Evolutionary conservation across 768 basidiomycete genomes (phyloP), one percentile per base, ranked within the genome.

Genomic region (Megacollybia marginata): DNA sequence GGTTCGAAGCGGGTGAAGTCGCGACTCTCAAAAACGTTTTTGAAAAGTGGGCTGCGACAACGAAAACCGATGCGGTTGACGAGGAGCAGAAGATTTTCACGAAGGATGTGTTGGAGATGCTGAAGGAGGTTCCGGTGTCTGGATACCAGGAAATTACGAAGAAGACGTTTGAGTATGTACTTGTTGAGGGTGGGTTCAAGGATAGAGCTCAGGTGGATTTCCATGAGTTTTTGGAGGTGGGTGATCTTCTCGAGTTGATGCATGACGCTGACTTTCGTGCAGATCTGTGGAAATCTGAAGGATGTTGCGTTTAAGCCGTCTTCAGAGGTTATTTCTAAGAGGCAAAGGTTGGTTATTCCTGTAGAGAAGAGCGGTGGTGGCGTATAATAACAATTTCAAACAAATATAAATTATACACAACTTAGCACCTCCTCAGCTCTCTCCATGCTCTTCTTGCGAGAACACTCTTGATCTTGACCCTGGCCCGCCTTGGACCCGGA

Each of bases 131-230:
- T 46, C 65, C 72, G 19, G 58, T 63, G 42, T 57, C 59, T 12
- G 82, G 78, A 28, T 88, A 89, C 56, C 80, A 79, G 55, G 75
- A 69, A 12, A 69, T 87, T 51, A 69, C 76, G 47, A 63, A 69
- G 40, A 78, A 80, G 54, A 88, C 91, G 53, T 73, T 83, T 40
- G 75, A 81, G 33, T 86, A 90, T 61, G 88, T 91, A 1, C 72
- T 94, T 47, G 74, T 75, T 49, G 83, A 87, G 62, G 83, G 86
- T 52, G 92, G 88, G 4, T 80, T 88, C 63, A 66, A 70, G 45
- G 65, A 66, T 18, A 70, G 74, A 57, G 64, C 66, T 28, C 74
- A 76, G 23, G 66, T 96, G 44, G 80, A 83, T 53, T 82, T 91
- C 58, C 88, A 28, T 6, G 23, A 28, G 23, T 28, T 28, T 28